Base-by-base conservation (phyloP, 2,329 filamentous ascomycete genomes). In the Botrytis paeoniae region DNA sequence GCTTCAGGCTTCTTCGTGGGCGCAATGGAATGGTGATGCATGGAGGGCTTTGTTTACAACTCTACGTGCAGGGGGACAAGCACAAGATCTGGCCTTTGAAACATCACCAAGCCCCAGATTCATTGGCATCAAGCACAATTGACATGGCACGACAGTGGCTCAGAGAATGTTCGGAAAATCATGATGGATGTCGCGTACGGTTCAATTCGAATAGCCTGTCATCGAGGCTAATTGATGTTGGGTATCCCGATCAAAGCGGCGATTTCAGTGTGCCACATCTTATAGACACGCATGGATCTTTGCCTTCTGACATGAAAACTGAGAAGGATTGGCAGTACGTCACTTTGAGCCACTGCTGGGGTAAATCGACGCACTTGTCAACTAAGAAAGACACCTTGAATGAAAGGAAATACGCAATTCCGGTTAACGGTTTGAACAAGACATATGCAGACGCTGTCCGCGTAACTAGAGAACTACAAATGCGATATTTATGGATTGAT, bases 401-500 rank as follows among this genome's bases (percentile, higher is more conserved):
- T 18, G 63, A 65, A 35, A 57, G 10, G 20, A 57, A 69, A 41
- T 29, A 7, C 20, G 37, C 48, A 12, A 57, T 69, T 2, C 51
- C 48, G n/a, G 2, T 69, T 3, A 25, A 20, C 1, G 16, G 32
- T 41, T 39, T 57, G 10, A 69, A 69, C 16, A 54, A 39, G 18
- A 39, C 32, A 20, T 68, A n/a, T 54, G 64, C 45, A 57, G 65
- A 69, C 54, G 48, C 65, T 4, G 37, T 57, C 0, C 35, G n/a
- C 7, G n/a, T 22, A 7, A 41, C 65, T 9, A 25, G 65, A 22
- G 32, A 41, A 4, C 5, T 69, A 4, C 8, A 41, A 4, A 39
- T 69, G 18, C 35, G 35, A 20, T 69, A 69, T 41, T 39, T 57
- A 32, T 69, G 65, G 65, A 69, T 69, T 10, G 25, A 69, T 57